Evolutionary conservation across 2,329 filamentous ascomycete species (phyloP).

Genomic region (Scedosporium aurantiacum): DNA sequence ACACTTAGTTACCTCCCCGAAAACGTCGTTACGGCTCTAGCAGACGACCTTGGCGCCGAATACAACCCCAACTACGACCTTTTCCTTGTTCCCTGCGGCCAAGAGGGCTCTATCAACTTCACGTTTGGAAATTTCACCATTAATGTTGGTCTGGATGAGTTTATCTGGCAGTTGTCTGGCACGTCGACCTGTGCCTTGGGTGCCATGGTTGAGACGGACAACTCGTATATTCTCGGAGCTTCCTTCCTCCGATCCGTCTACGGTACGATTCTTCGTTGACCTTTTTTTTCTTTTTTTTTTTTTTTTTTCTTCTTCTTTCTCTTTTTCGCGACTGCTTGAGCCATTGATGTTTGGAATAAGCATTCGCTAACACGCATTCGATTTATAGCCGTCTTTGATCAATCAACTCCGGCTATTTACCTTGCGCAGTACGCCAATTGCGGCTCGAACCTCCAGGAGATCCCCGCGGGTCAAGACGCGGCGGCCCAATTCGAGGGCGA

Average conservation of each 20-base stretch:
- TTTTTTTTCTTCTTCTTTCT: neutral
- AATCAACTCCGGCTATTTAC: conserved; percentile 16
- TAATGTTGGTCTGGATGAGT: conserved; percentile 33
- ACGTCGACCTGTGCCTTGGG: conserved; percentile 30
- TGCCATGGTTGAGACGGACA: conserved; percentile 28
- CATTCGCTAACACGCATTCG: too few species aligned
- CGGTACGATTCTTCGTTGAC: conserved; percentile 10
- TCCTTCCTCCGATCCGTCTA: conserved; percentile 34
- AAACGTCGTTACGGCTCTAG: conserved; percentile 35
- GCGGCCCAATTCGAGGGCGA: conserved; percentile 14
- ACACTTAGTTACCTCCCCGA: conserved; percentile 57
- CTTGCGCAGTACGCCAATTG: conserved; percentile 17
- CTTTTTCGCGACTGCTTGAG: neutral
- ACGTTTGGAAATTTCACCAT: conserved; percentile 33
- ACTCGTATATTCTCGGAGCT: conserved; percentile 26
- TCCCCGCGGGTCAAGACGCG: conserved; percentile 13
- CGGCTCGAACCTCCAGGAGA: conserved; percentile 14
- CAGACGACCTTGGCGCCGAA: conserved; percentile 31
- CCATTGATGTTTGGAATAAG: too few species aligned
- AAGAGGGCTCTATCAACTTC: conserved; percentile 32
- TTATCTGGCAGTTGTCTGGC: conserved; percentile 28
- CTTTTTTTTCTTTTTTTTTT: neutral
- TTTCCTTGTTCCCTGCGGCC: conserved; percentile 36
- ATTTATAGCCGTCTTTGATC: conserved; percentile 12
- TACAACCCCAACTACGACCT: conserved; percentile 29